Evolutionary conservation across 352 stramenopile species (phyloP).

Genomic region (Pythium rishiriense): DNA sequence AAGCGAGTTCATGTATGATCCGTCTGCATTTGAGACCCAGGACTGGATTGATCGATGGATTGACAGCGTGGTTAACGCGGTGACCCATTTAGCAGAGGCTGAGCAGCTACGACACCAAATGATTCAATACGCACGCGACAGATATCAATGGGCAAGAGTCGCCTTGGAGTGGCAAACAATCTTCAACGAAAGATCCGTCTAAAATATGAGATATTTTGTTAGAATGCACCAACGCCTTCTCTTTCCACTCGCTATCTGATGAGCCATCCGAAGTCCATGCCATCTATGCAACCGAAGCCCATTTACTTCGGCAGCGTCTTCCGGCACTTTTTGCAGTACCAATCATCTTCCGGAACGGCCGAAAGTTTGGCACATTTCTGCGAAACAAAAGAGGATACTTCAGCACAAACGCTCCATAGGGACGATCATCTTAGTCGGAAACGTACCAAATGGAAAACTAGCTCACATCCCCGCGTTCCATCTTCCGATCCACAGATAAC

Average conservation of each 20-base stretch:
- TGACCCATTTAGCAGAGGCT: constrained; percentile 30
- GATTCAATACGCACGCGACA: constrained; percentile 53
- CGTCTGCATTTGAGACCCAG: constrained; percentile 28
- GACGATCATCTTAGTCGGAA: background rate
- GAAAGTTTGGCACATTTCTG: constrained; percentile 88
- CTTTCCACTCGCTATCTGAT: background rate
- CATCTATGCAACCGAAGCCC: background rate
- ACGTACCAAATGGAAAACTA: constrained; percentile 86
- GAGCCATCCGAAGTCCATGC: background rate
- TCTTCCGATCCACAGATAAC: constrained; percentile 90
- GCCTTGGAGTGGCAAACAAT: constrained; percentile 55
- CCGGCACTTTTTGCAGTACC: constrained; percentile 85
- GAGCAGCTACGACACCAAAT: constrained; percentile 42
- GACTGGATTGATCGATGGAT: constrained; percentile 59
- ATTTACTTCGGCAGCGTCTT: constrained; percentile 36
- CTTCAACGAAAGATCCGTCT: constrained; percentile 25
- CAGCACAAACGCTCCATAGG: background rate
- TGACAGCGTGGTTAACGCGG: constrained; percentile 44
- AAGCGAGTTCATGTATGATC: constrained; percentile 13
- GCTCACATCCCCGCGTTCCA: constrained; percentile 81
- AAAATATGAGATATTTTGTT: constrained; percentile 23
- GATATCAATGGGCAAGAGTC: constrained; percentile 58
- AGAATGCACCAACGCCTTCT: background rate
- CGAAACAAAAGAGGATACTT: background rate
- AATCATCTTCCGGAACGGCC: constrained; percentile 81